Conservation (phyloP, 345 rosid genomes). For the Cardamine chenopodiifolia region DNA sequence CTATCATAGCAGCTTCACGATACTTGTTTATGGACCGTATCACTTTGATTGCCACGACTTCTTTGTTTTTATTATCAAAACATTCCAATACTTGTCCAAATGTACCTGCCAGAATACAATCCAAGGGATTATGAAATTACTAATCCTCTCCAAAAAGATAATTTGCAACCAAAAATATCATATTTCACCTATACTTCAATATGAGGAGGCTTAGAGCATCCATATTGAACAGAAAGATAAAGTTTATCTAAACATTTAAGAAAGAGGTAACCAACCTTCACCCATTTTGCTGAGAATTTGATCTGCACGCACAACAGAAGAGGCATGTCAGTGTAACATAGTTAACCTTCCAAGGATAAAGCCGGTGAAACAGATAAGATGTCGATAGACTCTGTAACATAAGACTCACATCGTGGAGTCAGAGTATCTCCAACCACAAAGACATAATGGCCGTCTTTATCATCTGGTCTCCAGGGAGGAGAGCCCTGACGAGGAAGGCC, state of each 20-base stretch:
- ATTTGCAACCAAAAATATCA: neutral
- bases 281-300: conserved; percentile 84
- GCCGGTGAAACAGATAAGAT: conserved; percentile 25
- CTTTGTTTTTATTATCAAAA: conserved; percentile 74
- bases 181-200: neutral
- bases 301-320: conserved; percentile 53
- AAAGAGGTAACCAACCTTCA: conserved; percentile 58
- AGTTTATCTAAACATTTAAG: neutral
- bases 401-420: conserved; percentile 63
- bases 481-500: conserved; percentile 52
- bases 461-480: conserved; percentile 87
- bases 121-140: neutral
- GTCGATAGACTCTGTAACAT: conserved; percentile 11
- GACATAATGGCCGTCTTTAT: conserved; percentile 79
- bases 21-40: conserved; percentile 78
- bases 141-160: neutral
- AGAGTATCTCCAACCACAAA: conserved; percentile 69
- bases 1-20: conserved; percentile 92
- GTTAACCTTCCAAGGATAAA: conserved; percentile 3
- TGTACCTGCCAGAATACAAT: conserved; percentile 55
- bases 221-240: neutral
- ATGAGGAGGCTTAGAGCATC: neutral
- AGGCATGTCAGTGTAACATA: conserved; percentile 28
- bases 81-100: conserved; percentile 92
- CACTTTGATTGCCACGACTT: conserved; percentile 82